Evolutionary conservation across 768 basidiomycete species (phyloP).

Genomic region (Amanita rimosa): DNA sequence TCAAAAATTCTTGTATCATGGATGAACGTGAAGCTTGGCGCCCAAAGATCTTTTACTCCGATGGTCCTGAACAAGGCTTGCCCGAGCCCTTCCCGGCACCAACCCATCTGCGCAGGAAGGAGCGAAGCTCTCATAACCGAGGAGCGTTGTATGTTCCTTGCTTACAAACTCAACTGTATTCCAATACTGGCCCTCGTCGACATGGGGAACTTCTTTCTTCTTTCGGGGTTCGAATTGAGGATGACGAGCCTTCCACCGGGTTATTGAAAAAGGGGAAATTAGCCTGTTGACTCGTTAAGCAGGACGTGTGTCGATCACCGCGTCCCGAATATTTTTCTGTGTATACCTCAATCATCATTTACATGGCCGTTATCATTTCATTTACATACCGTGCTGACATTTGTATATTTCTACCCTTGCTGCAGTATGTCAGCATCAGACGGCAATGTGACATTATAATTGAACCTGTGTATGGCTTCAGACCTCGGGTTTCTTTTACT

Average conservation of each 20-base stretch:
- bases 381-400: conserved; percentile 1
- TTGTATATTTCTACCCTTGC: conserved; percentile 1
- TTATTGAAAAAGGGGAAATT: conserved; percentile 1
- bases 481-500: too few relatives aligned
- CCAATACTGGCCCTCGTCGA: conserved; percentile 7
- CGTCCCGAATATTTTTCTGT: not conserved
- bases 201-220: not conserved
- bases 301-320: not conserved
- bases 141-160: conserved; percentile 55
- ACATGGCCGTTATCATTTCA: not conserved
- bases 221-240: not conserved
- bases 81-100: conserved; percentile 76
- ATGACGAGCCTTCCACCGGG: not conserved
- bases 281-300: not conserved
- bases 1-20: conserved; percentile 87
- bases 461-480: too few relatives aligned
- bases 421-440: not conserved
- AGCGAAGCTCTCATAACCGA: conserved; percentile 71
- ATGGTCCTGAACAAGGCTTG: conserved; percentile 61
- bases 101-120: conserved; percentile 72
- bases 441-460: too few relatives aligned
- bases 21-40: conserved; percentile 77
- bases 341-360: not conserved
- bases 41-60: conserved; percentile 76
- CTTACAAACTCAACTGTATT: conserved; percentile 5